Evolutionary conservation across 345 rosid species (phyloP).

Genomic region (Camelina hispida): DNA sequence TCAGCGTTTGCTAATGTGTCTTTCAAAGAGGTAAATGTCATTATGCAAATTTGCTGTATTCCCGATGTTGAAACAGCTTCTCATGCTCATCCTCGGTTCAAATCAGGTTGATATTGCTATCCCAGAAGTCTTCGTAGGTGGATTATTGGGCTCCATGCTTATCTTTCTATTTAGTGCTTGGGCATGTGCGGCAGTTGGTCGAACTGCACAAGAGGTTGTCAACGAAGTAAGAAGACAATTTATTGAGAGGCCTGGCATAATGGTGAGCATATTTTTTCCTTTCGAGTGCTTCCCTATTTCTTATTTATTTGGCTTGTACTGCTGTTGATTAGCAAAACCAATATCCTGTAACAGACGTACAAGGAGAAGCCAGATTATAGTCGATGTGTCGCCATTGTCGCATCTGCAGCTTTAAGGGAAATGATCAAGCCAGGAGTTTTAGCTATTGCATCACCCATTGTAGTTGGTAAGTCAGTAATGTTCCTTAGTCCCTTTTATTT

Average conservation of each 20-base stretch:
- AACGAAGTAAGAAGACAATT: slow-evolving; percentile 98
- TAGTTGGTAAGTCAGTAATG: slow-evolving; percentile 62
- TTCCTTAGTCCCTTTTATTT: not conserved
- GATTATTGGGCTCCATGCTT: slow-evolving; percentile 96
- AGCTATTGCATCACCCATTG: slow-evolving; percentile 89
- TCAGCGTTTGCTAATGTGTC: slow-evolving; percentile 74
- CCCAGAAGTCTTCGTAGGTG: slow-evolving; percentile 95
- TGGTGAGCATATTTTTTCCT: slow-evolving; percentile 57
- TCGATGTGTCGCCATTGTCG: slow-evolving; percentile 98
- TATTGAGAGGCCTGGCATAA: slow-evolving; percentile 98
- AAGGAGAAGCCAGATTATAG: slow-evolving; percentile 98
- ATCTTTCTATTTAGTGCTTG: slow-evolving; percentile 93
- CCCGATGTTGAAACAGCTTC: slow-evolving; percentile 18
- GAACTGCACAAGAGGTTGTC: slow-evolving; percentile 99
- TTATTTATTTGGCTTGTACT: slow-evolving; percentile 17
- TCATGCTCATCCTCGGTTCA: slow-evolving; percentile 12
- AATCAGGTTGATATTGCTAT: slow-evolving; percentile 96
- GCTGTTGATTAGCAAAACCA: slow-evolving; percentile 22
- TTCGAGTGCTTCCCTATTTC: not conserved
- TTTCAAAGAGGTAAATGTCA: slow-evolving; percentile 71
- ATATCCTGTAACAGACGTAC: slow-evolving; percentile 63
- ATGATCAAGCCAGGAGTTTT: slow-evolving; percentile 98
- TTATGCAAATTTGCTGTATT: slow-evolving; percentile 20
- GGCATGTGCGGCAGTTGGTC: slow-evolving; percentile 97
- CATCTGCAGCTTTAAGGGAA: slow-evolving; percentile 93